Base-by-base conservation (phyloP, 345 rosid species). In the Aquilaria sinensis region DNA sequence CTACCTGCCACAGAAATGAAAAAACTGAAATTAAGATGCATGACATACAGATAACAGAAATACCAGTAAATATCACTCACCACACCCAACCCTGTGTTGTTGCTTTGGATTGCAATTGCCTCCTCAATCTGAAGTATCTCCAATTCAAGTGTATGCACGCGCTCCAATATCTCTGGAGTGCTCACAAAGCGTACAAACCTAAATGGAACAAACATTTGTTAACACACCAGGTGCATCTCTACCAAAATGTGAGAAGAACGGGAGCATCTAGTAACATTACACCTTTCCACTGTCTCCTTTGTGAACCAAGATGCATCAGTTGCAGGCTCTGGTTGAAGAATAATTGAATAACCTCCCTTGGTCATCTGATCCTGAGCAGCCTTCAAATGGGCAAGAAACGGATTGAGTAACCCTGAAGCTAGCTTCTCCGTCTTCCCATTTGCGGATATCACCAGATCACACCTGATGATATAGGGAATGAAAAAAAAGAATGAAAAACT, bases 141-240 rank as follows among this genome's bases (percentile, higher is more conserved):
- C 50, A 96, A 88, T 79, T 94, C 99, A 53, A 85, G 63, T 12
- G 81, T 75, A 64, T 87, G 72, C 47, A 89, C 96, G 57, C 97
- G 78, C 65, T 94, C 97, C 70, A 94, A 62, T 45, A 91, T 70
- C 82, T 88, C 97, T 0, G 97, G 97, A 69, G 88, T 91, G 70
- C 93, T 94, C 67, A 94, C 97, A 75, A 94, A 94, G 31, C 99
- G 99, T 63, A 94, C 99, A 87, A 91, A 94, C 89, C 99, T 94
- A 69, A 53, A 71, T 37, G 2, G 43, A 37, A 37, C 43, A 37
- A 37, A 37, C 43, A 37, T 37, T 37, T 37, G 43, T 37, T 5
- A 37, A 9, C 43, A 37, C 43, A 3, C 43, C 2, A 37, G 5
- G 8, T 37, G 43, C 43, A 37, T 37, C 43, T 37, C 43, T 37